Evolutionary conservation across 148 eudicot genomes (phyloP), one percentile per base, ranked within the genome.

Genomic region (Chenopodium formosanum): DNA sequence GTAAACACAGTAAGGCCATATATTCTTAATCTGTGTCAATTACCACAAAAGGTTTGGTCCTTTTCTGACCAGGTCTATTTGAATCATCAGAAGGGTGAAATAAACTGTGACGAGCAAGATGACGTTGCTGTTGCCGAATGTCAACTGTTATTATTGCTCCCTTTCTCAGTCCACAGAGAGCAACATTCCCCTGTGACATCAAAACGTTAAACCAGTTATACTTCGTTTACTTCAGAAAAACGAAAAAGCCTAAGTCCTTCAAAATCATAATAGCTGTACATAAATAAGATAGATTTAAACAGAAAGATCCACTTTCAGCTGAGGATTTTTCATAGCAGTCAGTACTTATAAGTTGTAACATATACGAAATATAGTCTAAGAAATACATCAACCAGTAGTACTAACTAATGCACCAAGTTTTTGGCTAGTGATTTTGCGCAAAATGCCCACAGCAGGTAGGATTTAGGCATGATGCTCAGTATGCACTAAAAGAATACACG

Each of bases 141-240:
- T 94, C 98, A 82, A 94, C 85, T 25, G 92, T 88, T 76, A 91
- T 86, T 79, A 94, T 85, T 70, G 89, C 88, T 82, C 96, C 96
- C 86, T 92, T 94, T 86, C 98, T 86, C 68, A 92, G 84, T 56
- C 98, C 98, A 89, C 95, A 94, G 17, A 93, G 88, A 75, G 82
- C 84, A 84, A 71, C 63, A 46, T 88, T 84, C 46, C 87, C 92
- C 94, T 94, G 89, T 58, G 79, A 77, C 29, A 86, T 74, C 80
- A 86, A 79, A 40, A 47, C 34, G 34, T 73, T 67, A 27, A 34
- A 75, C 50, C 7, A 64, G 76, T 75, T 70, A 31, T 23, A 73
- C 16, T 25, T 40, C 13, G 6, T 60, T 40, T 29, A 60, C 66
- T 48, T 46, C 67, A 70, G 31, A 20, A 25, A 52, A 58, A 16